These are phyloP conservation scores for Botrytis elliptica DNA, from an alignment of 2,329 filamentous ascomycete genomes.

Conservation along the genomic window DNA sequence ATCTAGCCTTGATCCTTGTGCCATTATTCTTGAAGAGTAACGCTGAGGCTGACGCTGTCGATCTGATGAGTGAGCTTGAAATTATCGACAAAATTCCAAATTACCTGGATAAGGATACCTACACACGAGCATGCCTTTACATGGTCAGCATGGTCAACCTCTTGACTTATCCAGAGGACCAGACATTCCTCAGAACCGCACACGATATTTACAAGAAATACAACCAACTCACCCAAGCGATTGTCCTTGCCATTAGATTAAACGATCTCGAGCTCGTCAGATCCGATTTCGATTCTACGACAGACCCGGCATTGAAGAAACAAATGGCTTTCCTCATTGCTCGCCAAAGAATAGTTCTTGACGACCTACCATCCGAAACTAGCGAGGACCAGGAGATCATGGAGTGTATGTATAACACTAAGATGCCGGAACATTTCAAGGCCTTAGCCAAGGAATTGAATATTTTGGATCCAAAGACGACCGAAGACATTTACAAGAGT, in stretches of 20 bases:
- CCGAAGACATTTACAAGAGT: slow-evolving; percentile 99
- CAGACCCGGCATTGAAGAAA: slow-evolving; percentile 81
- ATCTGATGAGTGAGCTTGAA: slow-evolving; percentile 94
- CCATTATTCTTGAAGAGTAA: slow-evolving; percentile 97
- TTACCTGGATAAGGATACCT: slow-evolving; percentile 92
- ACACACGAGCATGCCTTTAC: slow-evolving; percentile 89
- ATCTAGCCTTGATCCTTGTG: slow-evolving; percentile 80
- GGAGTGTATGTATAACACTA: slow-evolving; percentile 84
- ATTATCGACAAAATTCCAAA: slow-evolving; percentile 90
- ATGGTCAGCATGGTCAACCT: slow-evolving; percentile 99
- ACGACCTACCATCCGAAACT: slow-evolving; percentile 61
- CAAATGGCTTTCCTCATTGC: slow-evolving; percentile 93
- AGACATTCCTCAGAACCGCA: slow-evolving; percentile 88
- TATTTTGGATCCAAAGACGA: slow-evolving; percentile 92
- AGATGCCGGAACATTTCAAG: slow-evolving; percentile 90
- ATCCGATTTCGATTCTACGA: slow-evolving; percentile 74
- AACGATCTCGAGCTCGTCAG: slow-evolving; percentile 84
- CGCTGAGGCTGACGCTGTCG: slow-evolving; percentile 95
- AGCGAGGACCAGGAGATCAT: slow-evolving; percentile 72
- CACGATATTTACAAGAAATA: slow-evolving; percentile 93
- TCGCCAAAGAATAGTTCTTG: slow-evolving; percentile 83
- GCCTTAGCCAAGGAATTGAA: slow-evolving; percentile 92
- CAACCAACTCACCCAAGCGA: slow-evolving; percentile 89
- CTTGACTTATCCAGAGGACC: slow-evolving; percentile 95
- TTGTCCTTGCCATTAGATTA: slow-evolving; percentile 88